Conservation (phyloP, 108 stramenopile species). For the Skeletonema marinoi region DNA sequence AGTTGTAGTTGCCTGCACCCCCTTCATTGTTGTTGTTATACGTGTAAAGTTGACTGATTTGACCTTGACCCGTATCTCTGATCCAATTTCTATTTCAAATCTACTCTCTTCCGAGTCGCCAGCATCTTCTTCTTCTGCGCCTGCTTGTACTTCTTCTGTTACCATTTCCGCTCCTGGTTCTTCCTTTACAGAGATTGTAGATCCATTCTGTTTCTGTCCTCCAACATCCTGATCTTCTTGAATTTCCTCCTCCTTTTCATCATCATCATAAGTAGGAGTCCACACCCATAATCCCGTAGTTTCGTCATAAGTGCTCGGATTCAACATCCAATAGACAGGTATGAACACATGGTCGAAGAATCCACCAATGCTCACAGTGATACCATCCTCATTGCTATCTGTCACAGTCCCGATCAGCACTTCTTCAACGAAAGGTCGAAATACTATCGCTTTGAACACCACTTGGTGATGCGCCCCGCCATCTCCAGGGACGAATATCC, state of each 20-base stretch:
- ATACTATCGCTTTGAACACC: slow-evolving; percentile 79
- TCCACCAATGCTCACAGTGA: slow-evolving; percentile 73
- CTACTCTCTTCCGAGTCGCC: slow-evolving; percentile 30
- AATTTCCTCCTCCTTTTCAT: slow-evolving; percentile 44
- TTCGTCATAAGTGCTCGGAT: slow-evolving; percentile 70
- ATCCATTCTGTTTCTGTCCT: slow-evolving; percentile 29
- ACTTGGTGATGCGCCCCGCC: slow-evolving; percentile 85
- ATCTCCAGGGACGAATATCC: slow-evolving; percentile 79
- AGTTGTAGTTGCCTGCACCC: slow-evolving; percentile 76
- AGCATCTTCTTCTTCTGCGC: slow-evolving; percentile 3
- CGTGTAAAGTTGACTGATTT: slow-evolving; percentile 86
- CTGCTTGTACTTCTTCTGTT: slow-evolving; percentile 13
- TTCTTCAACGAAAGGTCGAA: slow-evolving; percentile 92
- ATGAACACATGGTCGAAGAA: slow-evolving; percentile 91
- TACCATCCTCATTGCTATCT: slow-evolving; percentile 70
- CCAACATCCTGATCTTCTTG: slow-evolving; percentile 11
- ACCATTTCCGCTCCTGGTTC: slow-evolving; percentile 39
- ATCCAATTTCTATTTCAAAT: slow-evolving; percentile 84
- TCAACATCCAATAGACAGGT: slow-evolving; percentile 86
- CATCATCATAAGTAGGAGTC: slow-evolving; percentile 71
- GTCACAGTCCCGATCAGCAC: slow-evolving; percentile 74
- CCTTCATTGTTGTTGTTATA: slow-evolving; percentile 86
- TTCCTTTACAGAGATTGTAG: slow-evolving; percentile 5
- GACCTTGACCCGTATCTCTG: slow-evolving; percentile 87
- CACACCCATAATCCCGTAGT: slow-evolving; percentile 74